Evolutionary conservation across 106 monocot genomes (phyloP).

Genomic region (Dendrobium huoshanense): DNA sequence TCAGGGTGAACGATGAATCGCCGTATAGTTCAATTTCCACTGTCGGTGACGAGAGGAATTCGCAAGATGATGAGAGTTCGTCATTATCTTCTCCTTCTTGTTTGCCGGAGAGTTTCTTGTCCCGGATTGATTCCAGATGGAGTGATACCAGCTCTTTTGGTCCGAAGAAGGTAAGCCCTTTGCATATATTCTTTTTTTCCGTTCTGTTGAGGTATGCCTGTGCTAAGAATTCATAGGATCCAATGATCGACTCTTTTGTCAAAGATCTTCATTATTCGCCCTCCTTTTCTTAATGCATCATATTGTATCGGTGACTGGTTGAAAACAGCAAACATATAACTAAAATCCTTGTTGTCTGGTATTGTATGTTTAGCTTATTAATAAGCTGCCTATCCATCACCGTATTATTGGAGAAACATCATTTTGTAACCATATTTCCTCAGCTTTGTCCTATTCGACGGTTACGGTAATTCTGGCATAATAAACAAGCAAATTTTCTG

Average conservation of each 20-base stretch:
- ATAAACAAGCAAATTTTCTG: background rate
- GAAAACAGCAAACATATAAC: background rate
- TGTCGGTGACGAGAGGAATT: constrained; percentile 13
- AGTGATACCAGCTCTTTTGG: constrained; percentile 14
- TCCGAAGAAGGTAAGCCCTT: constrained; percentile 14
- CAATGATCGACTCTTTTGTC: background rate
- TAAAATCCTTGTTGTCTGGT: background rate
- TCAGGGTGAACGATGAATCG: constrained; percentile 39
- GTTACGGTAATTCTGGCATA: background rate
- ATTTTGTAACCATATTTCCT: background rate
- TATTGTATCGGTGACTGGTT: background rate
- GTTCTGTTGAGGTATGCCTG: background rate
- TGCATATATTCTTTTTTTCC: background rate
- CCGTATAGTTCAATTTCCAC: constrained; percentile 42
- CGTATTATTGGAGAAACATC: background rate
- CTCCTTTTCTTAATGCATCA: background rate
- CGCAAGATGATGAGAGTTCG: constrained; percentile 7
- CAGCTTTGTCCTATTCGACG: background rate
- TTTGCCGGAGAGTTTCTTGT: constrained; percentile 13
- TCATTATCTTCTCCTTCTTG: background rate
- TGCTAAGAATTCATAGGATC: background rate
- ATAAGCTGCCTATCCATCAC: background rate
- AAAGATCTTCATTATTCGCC: background rate
- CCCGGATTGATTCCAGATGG: constrained; percentile 17
- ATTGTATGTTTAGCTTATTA: background rate